These are phyloP conservation scores for Herpetomonas samuelpessoai DNA, from an alignment of 208 protist species.

Conservation along the genomic window DNA sequence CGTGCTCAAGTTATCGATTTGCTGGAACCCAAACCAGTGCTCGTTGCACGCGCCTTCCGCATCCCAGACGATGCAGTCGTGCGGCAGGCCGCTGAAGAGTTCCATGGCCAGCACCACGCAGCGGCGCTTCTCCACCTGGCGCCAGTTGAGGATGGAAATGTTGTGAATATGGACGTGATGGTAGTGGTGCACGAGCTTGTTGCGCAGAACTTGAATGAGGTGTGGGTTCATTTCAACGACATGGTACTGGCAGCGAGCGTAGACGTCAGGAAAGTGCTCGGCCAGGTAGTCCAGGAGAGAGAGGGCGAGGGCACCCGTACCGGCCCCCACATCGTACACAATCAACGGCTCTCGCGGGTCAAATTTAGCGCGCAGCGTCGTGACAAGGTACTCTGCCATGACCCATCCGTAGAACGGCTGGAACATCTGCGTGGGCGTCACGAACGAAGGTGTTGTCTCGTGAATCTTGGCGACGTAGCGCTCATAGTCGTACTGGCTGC, in stretches of 20 bases:
- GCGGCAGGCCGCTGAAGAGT: conserved; percentile 77
- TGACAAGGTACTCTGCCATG: conserved; percentile 82
- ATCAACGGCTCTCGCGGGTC: conserved; percentile 82
- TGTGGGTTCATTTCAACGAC: conserved; percentile 79
- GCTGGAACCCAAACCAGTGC: conserved; percentile 80
- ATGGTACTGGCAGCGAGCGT: conserved; percentile 80
- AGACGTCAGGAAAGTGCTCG: conserved; percentile 80
- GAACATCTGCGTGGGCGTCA: conserved; percentile 83
- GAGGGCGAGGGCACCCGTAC: conserved; percentile 73
- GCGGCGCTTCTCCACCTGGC: conserved; percentile 61
- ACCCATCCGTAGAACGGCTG: conserved; percentile 89
- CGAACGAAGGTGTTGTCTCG: conserved; percentile 68
- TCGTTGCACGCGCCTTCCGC: conserved; percentile 72
- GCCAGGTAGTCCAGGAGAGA: conserved; percentile 81
- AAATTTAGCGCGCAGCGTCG: conserved; percentile 75
- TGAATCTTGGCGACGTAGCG: conserved; percentile 67
- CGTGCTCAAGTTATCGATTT: conserved; percentile 76
- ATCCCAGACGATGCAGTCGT: conserved; percentile 82
- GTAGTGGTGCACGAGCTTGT: conserved; percentile 74
- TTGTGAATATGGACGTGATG: conserved; percentile 78
- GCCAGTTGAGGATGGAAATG: conserved; percentile 81
- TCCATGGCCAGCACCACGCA: conserved; percentile 80
- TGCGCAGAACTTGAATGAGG: conserved; percentile 66
- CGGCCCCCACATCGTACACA: conserved; percentile 88
- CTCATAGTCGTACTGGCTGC: conserved; percentile 84